Evolutionary conservation across 352 stramenopile genomes (phyloP), one percentile per base, ranked within the genome.

Genomic region (Globisporangium yorkense): DNA sequence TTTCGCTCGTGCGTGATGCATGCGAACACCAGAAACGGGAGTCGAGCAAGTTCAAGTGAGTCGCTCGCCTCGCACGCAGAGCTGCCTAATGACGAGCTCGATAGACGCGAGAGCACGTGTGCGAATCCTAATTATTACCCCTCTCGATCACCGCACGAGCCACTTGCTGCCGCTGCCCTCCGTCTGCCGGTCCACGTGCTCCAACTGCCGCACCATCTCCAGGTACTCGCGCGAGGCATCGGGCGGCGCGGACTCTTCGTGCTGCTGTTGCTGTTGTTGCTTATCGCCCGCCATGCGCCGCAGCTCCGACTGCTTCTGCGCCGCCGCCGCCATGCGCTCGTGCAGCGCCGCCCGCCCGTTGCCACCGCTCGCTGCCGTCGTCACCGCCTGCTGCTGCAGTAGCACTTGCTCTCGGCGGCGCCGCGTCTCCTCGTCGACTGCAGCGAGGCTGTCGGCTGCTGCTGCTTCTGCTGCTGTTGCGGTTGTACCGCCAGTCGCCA

Each of bases 291-390:
- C 43, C 40, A 55, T 7, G 20, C 33, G 72, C 55, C 77, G 74
- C 50, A 74, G 57, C 52, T 87, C 72, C 5, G 58, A 51, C 29
- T 63, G 68, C 46, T 87, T 85, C 63, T 66, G 73, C 27, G 79
- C 76, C 41, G 77, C 77, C 13, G 74, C 50, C 31, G 78, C 72
- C 77, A 91, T 88, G 18, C 80, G 72, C 54, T 89, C 71, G 8
- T 88, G 72, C 5, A 88, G 61, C 12, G 71, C 63, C 13, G 71
- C 44, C 56, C 54, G 61, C 0, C 49, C 66, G 0, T 57, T 35
- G 4, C 24, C 33, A 51, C 54, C 29, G 39, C 3, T 65, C 33
- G 39, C 54, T 8, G 44, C 49, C 16, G 68, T 51, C 21, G 47
- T 50, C 3, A 60, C 54, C 37, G 61, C 72, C 60, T 77, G 75